A percentile compares a stretch with the other conserved stretches of the same genome.
Evolutionary conservation across 139 green algal species (phyloP).

Genomic region (Ulvella scutata): DNA sequence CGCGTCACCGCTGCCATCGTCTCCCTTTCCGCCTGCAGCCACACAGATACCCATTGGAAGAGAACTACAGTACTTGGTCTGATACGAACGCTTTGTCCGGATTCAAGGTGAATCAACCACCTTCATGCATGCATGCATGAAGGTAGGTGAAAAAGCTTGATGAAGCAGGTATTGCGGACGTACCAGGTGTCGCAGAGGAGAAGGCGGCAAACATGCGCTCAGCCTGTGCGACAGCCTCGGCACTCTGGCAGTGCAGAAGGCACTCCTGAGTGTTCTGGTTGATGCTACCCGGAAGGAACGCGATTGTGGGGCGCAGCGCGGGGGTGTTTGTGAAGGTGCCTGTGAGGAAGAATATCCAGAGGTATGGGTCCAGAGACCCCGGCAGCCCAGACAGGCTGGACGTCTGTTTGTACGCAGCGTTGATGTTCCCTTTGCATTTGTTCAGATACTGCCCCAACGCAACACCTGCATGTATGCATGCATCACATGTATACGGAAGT

Average conservation of each 20-base stretch:
- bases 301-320: background rate
- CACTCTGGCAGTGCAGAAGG: background rate
- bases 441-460: background rate
- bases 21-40: too few species aligned
- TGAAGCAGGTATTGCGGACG: too few species aligned
- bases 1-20: background rate
- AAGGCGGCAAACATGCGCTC: background rate
- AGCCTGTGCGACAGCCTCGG: background rate
- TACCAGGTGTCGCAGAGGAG: background rate
- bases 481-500: too few species aligned
- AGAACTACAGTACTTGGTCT: too few species aligned
- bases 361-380: background rate
- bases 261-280: background rate
- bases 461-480: background rate
- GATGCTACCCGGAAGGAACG: background rate
- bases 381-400: background rate
- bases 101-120: too few species aligned
- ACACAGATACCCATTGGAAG: too few species aligned
- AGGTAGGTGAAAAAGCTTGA: too few species aligned
- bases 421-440: background rate
- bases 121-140: too few species aligned
- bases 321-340: background rate
- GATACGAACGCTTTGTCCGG: too few species aligned
- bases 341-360: constrained; percentile 1
- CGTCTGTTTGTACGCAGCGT: background rate